Percentiles rank a stretch among this genome's conserved stretches.
These are phyloP conservation scores for Smittium culicis DNA, from an alignment of 371 early-diverging fungal genomes.

Conservation along the genomic window DNA sequence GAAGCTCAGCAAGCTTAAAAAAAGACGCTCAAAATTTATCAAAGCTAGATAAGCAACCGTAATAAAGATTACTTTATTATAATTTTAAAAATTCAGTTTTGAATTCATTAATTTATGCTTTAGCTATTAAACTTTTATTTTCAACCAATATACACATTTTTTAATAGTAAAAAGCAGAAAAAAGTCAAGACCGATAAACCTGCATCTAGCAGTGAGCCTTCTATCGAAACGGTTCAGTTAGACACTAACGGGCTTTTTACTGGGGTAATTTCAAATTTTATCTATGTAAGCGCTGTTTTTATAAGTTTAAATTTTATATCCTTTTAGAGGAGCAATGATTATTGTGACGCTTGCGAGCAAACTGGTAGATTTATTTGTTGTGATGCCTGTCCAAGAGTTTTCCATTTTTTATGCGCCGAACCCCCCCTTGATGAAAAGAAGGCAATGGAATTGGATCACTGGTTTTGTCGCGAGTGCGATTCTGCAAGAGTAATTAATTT, in stretches of 20 bases:
- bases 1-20: too few relatives aligned
- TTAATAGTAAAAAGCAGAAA: not conserved
- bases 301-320: not conserved
- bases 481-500: conserved; percentile 29
- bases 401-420: conserved; percentile 55
- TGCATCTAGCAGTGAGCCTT: not conserved
- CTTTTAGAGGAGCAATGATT: conserved; percentile 30
- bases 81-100: too few relatives aligned
- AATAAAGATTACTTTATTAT: too few relatives aligned
- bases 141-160: too few relatives aligned
- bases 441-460: conserved; percentile 37
- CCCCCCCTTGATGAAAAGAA: conserved; percentile 46
- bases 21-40: too few relatives aligned
- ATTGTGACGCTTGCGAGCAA: conserved; percentile 48
- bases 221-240: not conserved
- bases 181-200: not conserved
- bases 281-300: not conserved
- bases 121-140: too few relatives aligned
- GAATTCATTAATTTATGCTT: too few relatives aligned
- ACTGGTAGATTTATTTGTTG: conserved; percentile 55
- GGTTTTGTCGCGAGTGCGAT: conserved; percentile 52
- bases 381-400: conserved; percentile 56
- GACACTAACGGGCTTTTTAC: not conserved
- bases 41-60: too few relatives aligned
- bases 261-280: not conserved